Conservation (phyloP, 1,284 basidiomycete genomes). For the Boletus semigastroideus region DNA sequence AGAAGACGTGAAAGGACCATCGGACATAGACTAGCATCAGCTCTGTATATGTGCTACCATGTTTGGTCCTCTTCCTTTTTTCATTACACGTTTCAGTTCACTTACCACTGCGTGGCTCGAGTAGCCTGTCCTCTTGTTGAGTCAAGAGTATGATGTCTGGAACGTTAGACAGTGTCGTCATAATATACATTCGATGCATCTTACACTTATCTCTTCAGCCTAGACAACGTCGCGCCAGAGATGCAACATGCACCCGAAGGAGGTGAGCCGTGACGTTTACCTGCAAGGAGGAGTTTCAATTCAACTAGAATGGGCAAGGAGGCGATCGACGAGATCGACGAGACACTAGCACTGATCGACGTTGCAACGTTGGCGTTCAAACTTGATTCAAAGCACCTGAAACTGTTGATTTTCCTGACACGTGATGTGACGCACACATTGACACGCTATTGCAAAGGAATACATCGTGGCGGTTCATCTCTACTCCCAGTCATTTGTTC, state of each 20-base stretch:
- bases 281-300: too few relatives aligned
- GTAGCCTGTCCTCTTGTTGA: background rate
- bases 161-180: background rate
- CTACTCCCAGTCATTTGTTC: background rate
- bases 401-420: constrained; percentile 20
- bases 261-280: background rate
- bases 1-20: constrained; percentile 6
- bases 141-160: background rate
- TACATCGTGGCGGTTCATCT: constrained; percentile 1
- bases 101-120: constrained; percentile 1
- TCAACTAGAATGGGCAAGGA: too few relatives aligned
- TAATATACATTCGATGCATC: background rate
- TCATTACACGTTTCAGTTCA: background rate
- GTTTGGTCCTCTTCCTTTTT: constrained; percentile 7
- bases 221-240: background rate
- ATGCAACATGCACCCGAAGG: background rate
- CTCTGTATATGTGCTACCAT: constrained; percentile 19
- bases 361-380: too few relatives aligned
- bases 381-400: too few relatives aligned
- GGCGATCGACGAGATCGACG: too few relatives aligned
- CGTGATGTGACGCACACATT: constrained; percentile 22
- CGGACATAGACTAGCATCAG: constrained; percentile 28
- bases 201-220: background rate
- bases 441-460: constrained; percentile 7
- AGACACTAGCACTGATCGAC: too few relatives aligned